Base-by-base conservation (phyloP, 2,329 filamentous ascomycete species). In the Phaeophleospora eucalypticola region DNA sequence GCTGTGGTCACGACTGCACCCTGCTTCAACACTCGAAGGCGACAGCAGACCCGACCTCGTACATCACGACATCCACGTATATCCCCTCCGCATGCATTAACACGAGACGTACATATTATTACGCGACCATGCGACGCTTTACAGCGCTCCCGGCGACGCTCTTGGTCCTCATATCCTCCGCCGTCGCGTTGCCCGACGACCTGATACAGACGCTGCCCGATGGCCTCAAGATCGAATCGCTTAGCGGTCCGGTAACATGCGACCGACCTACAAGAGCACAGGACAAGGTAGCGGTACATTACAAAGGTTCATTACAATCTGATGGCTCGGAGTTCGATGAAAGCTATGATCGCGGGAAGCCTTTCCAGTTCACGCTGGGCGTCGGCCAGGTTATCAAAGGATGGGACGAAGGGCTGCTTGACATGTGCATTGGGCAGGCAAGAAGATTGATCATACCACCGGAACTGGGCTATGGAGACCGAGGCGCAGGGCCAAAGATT, bases 351-450 rank as follows among this genome's bases (percentile, higher is more conserved):
- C 82, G 90, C 36, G 81, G 82, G 29, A 66, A 71, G 49, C 91
- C 93, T 4, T 81, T 98, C 63, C 73, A 67, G 52, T 97, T 98
- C 72, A 82, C 75, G 53, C 74, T 98, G 24, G 93, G 93, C 29
- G 72, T 72, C 18, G 87, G 89, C 36, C 80, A 86, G 67, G 93
- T 97, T 41, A 98, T 98, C 67, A 84, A 87, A 73, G 91, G 91
- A 64, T 96, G 90, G 91, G 91, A 97, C 61, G 71, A 94, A 65
- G 91, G 91, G 41, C 78, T 97, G 33, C 61, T 93, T 44, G 87
- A 87, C 64, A 96, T 97, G 90, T 97, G 93, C 71, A 86, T 94
- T 59, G 91, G 93, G 53, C 91, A 97, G 77, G 91, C 90, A 77
- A 81, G 70, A 69, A 91, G 81, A 45, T 72, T 98, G 68, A 96